These are phyloP conservation scores for Penstemon newberryi DNA, from an alignment of 257 asterid genomes.

Conservation along the genomic window DNA sequence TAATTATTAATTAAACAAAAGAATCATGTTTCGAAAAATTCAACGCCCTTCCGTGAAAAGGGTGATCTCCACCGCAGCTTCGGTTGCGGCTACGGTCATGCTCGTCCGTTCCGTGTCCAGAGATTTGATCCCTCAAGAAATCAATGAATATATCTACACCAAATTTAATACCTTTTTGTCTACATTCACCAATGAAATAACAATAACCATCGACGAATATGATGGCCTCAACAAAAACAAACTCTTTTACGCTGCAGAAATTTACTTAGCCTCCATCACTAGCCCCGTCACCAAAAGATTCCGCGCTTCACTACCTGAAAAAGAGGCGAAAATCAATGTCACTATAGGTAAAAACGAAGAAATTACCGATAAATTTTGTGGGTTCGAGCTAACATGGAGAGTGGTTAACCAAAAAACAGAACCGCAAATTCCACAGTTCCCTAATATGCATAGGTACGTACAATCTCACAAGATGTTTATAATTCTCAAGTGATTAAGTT, in stretches of 20 bases:
- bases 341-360: slow-evolving; percentile 37
- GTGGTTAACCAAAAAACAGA: slow-evolving; percentile 14
- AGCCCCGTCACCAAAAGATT: slow-evolving; percentile 45
- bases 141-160: background rate
- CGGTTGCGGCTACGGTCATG: no score
- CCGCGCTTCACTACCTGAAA: slow-evolving; percentile 38
- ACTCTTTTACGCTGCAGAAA: slow-evolving; percentile 54
- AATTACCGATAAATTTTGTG: slow-evolving; percentile 34
- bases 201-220: slow-evolving; percentile 52
- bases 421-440: background rate
- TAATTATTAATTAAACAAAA: no score
- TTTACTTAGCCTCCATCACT: slow-evolving; percentile 50
- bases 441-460: background rate
- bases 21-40: no score
- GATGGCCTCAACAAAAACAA: slow-evolving; percentile 63
- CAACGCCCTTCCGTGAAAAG: no score
- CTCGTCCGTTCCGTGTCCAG: no score
- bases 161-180: slow-evolving; percentile 23
- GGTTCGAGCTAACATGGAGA: slow-evolving; percentile 42
- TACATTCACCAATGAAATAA: slow-evolving; percentile 33
- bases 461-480: background rate
- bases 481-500: no score
- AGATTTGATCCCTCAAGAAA: no score
- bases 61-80: no score
- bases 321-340: slow-evolving; percentile 39